Evolutionary conservation across 1,284 basidiomycete genomes (phyloP).

Genomic region (Moniliella sp.): DNA sequence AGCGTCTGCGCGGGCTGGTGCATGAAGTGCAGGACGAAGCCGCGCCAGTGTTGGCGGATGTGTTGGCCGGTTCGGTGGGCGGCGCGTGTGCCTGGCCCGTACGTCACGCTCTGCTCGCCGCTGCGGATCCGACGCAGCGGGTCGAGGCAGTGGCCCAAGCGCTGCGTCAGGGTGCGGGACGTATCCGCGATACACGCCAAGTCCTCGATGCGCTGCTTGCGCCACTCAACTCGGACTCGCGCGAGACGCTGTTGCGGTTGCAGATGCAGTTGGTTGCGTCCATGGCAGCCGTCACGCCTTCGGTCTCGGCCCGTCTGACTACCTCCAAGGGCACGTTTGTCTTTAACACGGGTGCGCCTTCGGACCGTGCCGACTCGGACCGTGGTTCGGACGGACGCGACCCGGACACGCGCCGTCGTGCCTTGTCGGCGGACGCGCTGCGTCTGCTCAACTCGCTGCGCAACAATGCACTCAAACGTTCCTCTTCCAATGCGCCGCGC

Average conservation of each 20-base stretch:
- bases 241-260: slow-evolving; percentile 17
- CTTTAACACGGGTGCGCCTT: no score
- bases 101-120: slow-evolving; percentile 19
- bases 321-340: slow-evolving; percentile 8
- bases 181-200: slow-evolving; percentile 21
- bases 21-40: slow-evolving; percentile 10
- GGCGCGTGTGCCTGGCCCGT: slow-evolving; percentile 28
- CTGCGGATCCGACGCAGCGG: slow-evolving; percentile 18
- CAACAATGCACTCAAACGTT: no score
- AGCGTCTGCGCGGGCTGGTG: slow-evolving; percentile 17
- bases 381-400: no score
- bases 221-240: slow-evolving; percentile 18
- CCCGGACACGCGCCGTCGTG: no score
- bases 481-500: no score
- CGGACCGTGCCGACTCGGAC: no score
- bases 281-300: slow-evolving; percentile 20
- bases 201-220: slow-evolving; percentile 16
- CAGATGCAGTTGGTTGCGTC: slow-evolving; percentile 26
- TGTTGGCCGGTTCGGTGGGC: slow-evolving; percentile 24
- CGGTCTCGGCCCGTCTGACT: slow-evolving; percentile 17
- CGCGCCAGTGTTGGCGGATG: slow-evolving; percentile 18
- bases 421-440: no score
- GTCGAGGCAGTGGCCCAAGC: slow-evolving; percentile 13
- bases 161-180: slow-evolving; percentile 14
- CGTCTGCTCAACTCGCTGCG: slow-evolving; percentile 6